Conservation (phyloP, 2,329 filamentous ascomycete genomes). For the Talaromyces sp. region DNA sequence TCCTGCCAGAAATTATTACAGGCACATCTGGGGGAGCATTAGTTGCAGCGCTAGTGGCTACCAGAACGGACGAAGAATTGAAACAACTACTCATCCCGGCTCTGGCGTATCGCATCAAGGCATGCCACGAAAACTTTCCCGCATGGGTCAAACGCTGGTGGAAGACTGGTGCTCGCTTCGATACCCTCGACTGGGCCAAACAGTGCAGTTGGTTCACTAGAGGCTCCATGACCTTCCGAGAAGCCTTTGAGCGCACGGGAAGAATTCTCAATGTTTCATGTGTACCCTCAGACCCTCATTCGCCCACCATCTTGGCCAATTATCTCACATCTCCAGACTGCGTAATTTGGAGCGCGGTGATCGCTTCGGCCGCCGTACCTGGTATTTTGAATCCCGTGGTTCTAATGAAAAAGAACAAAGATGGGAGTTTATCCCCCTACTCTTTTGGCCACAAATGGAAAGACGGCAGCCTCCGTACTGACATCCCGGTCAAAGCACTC, state of each 20-base stretch:
- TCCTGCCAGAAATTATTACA: conserved; percentile 90
- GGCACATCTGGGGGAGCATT: conserved; percentile 93
- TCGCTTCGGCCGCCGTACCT: conserved; percentile 92
- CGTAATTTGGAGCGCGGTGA: conserved; percentile 94
- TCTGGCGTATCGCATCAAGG: conserved; percentile 77
- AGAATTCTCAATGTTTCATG: conserved; percentile 94
- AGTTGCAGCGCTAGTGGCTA: conserved; percentile 81
- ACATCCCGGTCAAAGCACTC: conserved; percentile 89
- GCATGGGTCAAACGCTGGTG: conserved; percentile 85
- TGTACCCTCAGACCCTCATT: conserved; percentile 92
- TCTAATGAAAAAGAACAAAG: conserved; percentile 78
- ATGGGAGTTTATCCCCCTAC: conserved; percentile 78
- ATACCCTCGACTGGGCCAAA: conserved; percentile 85
- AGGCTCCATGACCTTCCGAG: conserved; percentile 88
- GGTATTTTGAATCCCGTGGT: conserved; percentile 95
- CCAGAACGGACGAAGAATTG: conserved; percentile 86
- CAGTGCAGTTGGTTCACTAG: conserved; percentile 85
- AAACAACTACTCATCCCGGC: conserved; percentile 80
- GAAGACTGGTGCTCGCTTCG: conserved; percentile 88
- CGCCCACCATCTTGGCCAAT: conserved; percentile 86
- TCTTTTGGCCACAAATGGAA: conserved; percentile 99
- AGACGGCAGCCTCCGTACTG: conserved; percentile 87
- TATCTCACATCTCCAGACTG: conserved; percentile 94
- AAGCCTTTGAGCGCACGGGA: conserved; percentile 90
- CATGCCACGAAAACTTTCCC: conserved; percentile 72